Conservation (phyloP, 2,329 filamentous ascomycete genomes). For the Alternaria dauci region DNA sequence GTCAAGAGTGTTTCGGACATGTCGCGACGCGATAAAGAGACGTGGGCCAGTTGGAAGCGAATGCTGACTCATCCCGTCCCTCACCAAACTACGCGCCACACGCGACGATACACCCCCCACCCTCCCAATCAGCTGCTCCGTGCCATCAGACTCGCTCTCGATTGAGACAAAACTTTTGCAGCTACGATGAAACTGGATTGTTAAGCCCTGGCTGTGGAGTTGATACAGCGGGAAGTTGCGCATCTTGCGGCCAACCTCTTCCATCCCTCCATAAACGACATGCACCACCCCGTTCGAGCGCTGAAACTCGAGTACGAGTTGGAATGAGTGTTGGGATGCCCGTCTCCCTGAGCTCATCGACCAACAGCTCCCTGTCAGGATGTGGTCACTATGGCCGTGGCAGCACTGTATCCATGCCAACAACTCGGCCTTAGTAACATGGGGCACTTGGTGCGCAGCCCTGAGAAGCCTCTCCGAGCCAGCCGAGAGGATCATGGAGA, state of each 20-base stretch:
- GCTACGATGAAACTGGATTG: slow-evolving; percentile 7
- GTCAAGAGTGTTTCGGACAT: slow-evolving; percentile 37
- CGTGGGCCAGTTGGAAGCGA: slow-evolving; percentile 19
- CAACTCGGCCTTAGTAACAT: slow-evolving; percentile 41
- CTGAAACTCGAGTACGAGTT: slow-evolving; percentile 39
- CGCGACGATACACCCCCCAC: slow-evolving; percentile 7
- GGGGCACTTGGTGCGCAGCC: slow-evolving; percentile 39
- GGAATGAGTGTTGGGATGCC: slow-evolving; percentile 31
- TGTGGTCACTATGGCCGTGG: slow-evolving; percentile 18
- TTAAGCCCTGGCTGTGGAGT: slow-evolving; percentile 18
- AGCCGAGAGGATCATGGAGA: slow-evolving; percentile 29
- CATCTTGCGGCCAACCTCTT: slow-evolving; percentile 21
- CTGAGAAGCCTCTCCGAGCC: slow-evolving; percentile 29
- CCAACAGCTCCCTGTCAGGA: slow-evolving; percentile 32
- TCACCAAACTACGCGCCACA: slow-evolving; percentile 18
- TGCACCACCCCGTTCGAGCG: slow-evolving; percentile 34
- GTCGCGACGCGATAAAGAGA: slow-evolving; percentile 31
- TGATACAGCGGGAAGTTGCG: slow-evolving; percentile 26
- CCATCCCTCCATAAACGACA: slow-evolving; percentile 30
- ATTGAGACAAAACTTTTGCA: slow-evolving; percentile 10
- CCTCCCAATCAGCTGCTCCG: slow-evolving; percentile 20
- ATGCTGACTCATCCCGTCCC: slow-evolving; percentile 22
- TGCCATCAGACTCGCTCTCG: slow-evolving; percentile 1
- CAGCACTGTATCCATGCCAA: slow-evolving; percentile 29
- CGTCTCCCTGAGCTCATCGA: slow-evolving; percentile 18